Percentiles rank a stretch among this genome's conserved stretches.
These are phyloP conservation scores for Mariannaea elegans DNA, from an alignment of 2,329 filamentous ascomycete genomes.

Conservation along the genomic window DNA sequence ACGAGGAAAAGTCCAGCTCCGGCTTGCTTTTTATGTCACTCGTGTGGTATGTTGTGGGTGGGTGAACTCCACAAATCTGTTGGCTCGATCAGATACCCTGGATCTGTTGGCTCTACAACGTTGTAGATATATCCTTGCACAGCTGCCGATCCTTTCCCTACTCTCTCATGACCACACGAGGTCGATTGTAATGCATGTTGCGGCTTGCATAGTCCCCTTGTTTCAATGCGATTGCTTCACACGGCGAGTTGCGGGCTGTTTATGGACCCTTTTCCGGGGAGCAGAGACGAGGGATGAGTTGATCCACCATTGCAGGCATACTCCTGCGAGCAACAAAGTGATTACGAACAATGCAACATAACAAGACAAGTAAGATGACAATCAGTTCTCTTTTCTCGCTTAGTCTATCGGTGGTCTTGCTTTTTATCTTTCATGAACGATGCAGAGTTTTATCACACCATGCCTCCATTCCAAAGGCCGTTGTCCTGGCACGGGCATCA, in stretches of 20 bases:
- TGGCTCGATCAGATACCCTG: neutral
- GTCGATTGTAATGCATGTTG: neutral
- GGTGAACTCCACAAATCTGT: neutral
- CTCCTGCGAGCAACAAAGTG: neutral
- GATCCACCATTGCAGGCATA: neutral
- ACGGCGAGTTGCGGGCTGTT: neutral
- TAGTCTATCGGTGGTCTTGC: neutral
- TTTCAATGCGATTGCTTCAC: neutral
- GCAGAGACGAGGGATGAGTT: neutral
- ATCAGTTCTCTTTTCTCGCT: neutral
- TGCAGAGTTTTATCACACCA: neutral
- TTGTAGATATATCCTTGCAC: neutral
- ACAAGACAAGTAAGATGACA: neutral
- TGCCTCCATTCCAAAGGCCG: neutral
- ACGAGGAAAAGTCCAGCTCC: neutral
- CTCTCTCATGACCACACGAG: neutral
- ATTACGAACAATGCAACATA: neutral
- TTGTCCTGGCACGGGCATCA: no score
- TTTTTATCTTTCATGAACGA: neutral
- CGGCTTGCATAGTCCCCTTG: neutral
- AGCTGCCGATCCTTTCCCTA: neutral
- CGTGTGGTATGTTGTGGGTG: neutral
- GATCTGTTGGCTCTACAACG: neutral
- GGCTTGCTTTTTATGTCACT: neutral
- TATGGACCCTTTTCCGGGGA: neutral